These are phyloP conservation scores for Wickerhamomyces sp. DNA, from an alignment of 1,139 yeast genomes.

Conservation along the genomic window DNA sequence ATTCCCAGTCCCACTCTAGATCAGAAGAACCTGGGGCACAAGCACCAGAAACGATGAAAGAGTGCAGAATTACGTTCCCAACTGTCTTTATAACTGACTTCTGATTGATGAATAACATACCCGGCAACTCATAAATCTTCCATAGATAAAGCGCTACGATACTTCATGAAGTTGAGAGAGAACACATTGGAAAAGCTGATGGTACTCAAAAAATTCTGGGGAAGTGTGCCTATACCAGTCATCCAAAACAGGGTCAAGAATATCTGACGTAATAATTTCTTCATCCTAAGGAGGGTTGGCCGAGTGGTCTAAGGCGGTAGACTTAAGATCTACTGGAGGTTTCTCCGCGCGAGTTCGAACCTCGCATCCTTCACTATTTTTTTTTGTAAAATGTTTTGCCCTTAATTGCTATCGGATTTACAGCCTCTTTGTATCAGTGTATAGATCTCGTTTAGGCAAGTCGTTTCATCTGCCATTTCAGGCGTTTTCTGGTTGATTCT, in stretches of 20 bases:
- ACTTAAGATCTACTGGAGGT: constrained; percentile 24
- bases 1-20: not conserved
- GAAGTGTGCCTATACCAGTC: too few relatives aligned
- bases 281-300: not conserved
- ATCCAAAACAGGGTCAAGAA: too few relatives aligned
- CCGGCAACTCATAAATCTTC: not conserved
- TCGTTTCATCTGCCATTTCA: too few relatives aligned
- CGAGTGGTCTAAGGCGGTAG: constrained; percentile 16
- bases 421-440: too few relatives aligned
- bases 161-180: too few relatives aligned
- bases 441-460: too few relatives aligned
- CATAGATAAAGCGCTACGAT: not conserved
- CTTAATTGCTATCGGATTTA: too few relatives aligned
- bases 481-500: too few relatives aligned
- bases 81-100: not conserved
- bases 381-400: constrained; percentile 23
- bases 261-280: too few relatives aligned
- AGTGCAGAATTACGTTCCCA: not conserved
- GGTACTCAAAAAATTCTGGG: too few relatives aligned
- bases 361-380: constrained; percentile 64
- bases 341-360: constrained; percentile 77
- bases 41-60: not conserved
- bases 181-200: too few relatives aligned
- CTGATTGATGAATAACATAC: not conserved
- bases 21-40: too few relatives aligned